Evolutionary conservation across 805 yeast species (phyloP).

Genomic region (Monosporozyma yasuniensis): DNA sequence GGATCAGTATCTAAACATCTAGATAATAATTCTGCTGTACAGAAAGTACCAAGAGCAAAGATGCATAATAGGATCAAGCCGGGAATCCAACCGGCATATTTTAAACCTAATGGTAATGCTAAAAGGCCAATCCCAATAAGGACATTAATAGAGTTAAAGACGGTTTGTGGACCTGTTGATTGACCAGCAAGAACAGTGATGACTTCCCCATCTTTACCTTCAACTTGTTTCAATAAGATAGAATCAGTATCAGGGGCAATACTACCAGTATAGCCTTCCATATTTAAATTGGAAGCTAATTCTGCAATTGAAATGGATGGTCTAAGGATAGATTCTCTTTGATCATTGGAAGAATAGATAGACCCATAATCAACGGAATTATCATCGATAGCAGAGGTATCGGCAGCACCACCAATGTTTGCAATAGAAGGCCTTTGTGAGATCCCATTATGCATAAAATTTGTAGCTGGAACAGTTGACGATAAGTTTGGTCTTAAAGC

Average conservation of each 20-base stretch:
- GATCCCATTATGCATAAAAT: constrained; percentile 9
- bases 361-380: constrained; percentile 36
- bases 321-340: constrained; percentile 20
- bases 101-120: constrained; percentile 62
- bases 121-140: constrained; percentile 69
- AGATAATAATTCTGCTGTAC: constrained; percentile 69
- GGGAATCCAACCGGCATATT: constrained; percentile 59
- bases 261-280: constrained; percentile 25
- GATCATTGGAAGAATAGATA: constrained; percentile 9
- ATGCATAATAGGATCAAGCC: constrained; percentile 51
- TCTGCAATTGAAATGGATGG: constrained; percentile 40
- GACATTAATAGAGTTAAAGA: constrained; percentile 70
- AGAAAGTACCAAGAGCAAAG: constrained; percentile 61
- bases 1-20: constrained; percentile 72
- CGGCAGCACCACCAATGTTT: constrained; percentile 3
- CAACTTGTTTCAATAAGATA: constrained; percentile 51
- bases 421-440: constrained; percentile 6
- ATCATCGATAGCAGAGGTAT: constrained; percentile 7
- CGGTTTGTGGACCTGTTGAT: constrained; percentile 70
- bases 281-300: constrained; percentile 30
- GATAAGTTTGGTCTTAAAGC: constrained; percentile 10
- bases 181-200: constrained; percentile 71
- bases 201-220: constrained; percentile 59
- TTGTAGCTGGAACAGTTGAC: constrained; percentile 6
- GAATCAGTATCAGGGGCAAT: constrained; percentile 41